These are phyloP conservation scores for Albizia julibrissin DNA, from an alignment of 306 rosid species.

Conservation along the genomic window DNA sequence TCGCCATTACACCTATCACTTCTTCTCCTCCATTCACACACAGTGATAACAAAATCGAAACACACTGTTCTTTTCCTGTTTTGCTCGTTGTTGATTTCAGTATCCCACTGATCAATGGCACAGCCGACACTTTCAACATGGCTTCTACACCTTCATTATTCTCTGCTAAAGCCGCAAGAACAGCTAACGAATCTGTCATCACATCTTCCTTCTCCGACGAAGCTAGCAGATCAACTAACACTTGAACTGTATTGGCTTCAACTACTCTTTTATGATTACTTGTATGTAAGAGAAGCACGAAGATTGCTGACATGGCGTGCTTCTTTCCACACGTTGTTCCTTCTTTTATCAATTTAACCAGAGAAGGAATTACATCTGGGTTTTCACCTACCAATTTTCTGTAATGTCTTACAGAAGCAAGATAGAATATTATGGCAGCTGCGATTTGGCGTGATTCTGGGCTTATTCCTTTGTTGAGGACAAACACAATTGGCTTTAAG, in stretches of 20 bases:
- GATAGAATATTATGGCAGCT: slow-evolving; percentile 62
- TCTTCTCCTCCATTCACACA: slow-evolving; percentile 56
- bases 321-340: slow-evolving; percentile 56
- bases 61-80: slow-evolving; percentile 55
- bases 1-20: slow-evolving; percentile 44
- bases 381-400: slow-evolving; percentile 61
- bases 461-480: slow-evolving; percentile 51
- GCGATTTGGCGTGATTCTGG: slow-evolving; percentile 61
- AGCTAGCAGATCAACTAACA: slow-evolving; percentile 40
- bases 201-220: slow-evolving; percentile 46
- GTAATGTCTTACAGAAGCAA: slow-evolving; percentile 50
- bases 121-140: slow-evolving; percentile 32
- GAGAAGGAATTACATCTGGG: slow-evolving; percentile 46
- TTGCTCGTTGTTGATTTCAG: slow-evolving; percentile 34
- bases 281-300: slow-evolving; percentile 51
- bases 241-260: slow-evolving; percentile 49
- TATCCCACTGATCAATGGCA: slow-evolving; percentile 30
- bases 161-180: slow-evolving; percentile 55
- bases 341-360: slow-evolving; percentile 52
- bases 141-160: slow-evolving; percentile 47
- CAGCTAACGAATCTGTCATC: slow-evolving; percentile 50
- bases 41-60: slow-evolving; percentile 54
- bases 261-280: slow-evolving; percentile 50
- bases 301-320: slow-evolving; percentile 61
- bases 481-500: slow-evolving; percentile 39